Conservation (phyloP, 2,329 filamentous ascomycete genomes). For the Alternaria sp. region DNA sequence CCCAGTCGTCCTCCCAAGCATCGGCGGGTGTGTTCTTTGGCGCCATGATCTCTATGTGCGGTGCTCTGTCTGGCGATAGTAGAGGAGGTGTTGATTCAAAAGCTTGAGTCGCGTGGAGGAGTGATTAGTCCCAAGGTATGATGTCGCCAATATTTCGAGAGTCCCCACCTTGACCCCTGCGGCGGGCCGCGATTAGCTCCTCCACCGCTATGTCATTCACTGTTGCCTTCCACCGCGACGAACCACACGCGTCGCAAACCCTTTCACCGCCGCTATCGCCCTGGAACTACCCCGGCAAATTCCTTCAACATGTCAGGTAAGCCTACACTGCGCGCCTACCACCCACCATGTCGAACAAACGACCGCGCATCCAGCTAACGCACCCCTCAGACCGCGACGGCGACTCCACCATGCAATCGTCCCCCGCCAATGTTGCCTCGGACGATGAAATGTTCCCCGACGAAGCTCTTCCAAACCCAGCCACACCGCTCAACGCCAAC, state of each 20-base stretch:
- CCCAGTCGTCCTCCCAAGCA: conserved; percentile 95
- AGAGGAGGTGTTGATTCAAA: neutral
- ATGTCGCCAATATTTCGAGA: conserved; percentile 18
- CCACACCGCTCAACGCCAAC: conserved; percentile 49
- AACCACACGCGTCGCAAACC: conserved; percentile 4
- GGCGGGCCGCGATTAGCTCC: conserved; percentile 17
- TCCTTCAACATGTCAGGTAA: conserved; percentile 19
- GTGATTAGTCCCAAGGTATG: neutral
- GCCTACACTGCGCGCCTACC: neutral
- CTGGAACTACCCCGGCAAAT: neutral
- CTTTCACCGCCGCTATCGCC: neutral
- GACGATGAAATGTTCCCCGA: conserved; percentile 54
- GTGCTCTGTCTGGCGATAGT: neutral
- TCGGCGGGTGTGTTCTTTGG: conserved; percentile 52
- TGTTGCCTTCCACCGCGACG: conserved; percentile 7
- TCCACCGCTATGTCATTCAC: conserved; percentile 12
- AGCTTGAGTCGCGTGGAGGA: neutral
- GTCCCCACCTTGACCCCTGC: conserved; percentile 11
- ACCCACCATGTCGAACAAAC: conserved; percentile 19
- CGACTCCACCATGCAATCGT: conserved; percentile 63
- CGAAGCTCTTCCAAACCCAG: conserved; percentile 47
- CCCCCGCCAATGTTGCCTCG: conserved; percentile 42
- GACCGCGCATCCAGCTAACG: conserved; percentile 14
- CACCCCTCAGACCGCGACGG: conserved; percentile 57
- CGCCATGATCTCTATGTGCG: conserved; percentile 46